Base-by-base conservation (phyloP, 1,284 basidiomycete genomes). In the Ganoderma lucidum region DNA sequence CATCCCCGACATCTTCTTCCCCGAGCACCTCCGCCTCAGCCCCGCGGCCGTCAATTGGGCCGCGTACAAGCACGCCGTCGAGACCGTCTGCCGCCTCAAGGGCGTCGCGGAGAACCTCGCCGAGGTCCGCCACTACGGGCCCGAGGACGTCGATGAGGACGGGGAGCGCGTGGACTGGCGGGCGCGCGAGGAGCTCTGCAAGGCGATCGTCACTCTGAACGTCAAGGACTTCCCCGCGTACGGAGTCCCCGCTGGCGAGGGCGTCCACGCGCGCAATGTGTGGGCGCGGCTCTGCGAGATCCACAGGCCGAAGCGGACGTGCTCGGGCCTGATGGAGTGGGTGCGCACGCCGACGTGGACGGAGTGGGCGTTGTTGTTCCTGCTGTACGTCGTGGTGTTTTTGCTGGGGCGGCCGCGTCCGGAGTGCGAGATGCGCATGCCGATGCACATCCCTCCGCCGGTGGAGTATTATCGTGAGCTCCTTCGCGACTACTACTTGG, bases 21-120 rank as follows among this genome's bases (percentile, higher is more conserved):
- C 70, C 12, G 56, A 60, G 1, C 71, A 65, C 58, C 64, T 69
- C 3, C 71, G 51, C 3, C 68, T 72, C 37, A 64, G 68, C 12
- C 12, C 56, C 3, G 1, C 23, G 17, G 53, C 53, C 10, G 28
- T 35, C 45, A 69, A 72, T 51, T 72, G 68, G 71, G 63, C 42
- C 35, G 71, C 67, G 64, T 72, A 69, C 68, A 69, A 68, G 66
- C 59, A 61, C 58, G 68, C 68, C 9, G 58, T 72, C 55, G 68
- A 72, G 58, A 69, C 68, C 4, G 30, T 72, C 15, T 51, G 69
- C 6, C 68, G 66, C n/a, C 28, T 64, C 23, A 67, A 67, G 35
- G 63, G 58, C 35, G 58, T 72, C 45, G 68, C 68, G 48, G 30
- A 32, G 14, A 32, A 55, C 28, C 63, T 68, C 41, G 58, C 63